A percentile compares a stretch with the other conserved stretches of the same genome.
Conservation (phyloP, 164 flowering plant species). For the Magnolia sinica region DNA sequence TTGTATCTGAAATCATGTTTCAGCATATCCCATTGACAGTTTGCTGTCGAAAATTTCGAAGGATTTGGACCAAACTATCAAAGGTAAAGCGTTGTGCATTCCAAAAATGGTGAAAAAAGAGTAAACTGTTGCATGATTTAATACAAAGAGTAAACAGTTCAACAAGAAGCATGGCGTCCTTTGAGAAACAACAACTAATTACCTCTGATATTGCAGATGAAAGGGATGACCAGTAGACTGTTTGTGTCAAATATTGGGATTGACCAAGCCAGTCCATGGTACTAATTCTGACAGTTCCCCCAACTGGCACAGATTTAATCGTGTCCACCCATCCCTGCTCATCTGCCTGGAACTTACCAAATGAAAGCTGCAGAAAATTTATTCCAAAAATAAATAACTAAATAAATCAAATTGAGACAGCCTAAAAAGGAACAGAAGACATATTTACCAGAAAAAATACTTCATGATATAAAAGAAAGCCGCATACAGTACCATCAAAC, state of each 20-base stretch:
- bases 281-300: slow-evolving; percentile 66
- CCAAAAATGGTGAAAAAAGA: too few relatives aligned
- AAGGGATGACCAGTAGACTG: slow-evolving; percentile 80
- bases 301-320: slow-evolving; percentile 64
- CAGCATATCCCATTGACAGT: too few relatives aligned
- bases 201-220: slow-evolving; percentile 92
- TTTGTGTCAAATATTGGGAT: slow-evolving; percentile 52
- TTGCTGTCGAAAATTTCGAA: too few relatives aligned
- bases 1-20: too few relatives aligned
- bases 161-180: background rate
- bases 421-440: too few relatives aligned
- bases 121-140: background rate
- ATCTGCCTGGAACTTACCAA: slow-evolving; percentile 74
- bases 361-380: slow-evolving; percentile 58
- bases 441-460: background rate
- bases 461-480: background rate
- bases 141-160: background rate
- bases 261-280: slow-evolving; percentile 99
- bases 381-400: background rate
- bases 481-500: too few relatives aligned
- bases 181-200: background rate
- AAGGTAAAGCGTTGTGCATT: too few relatives aligned
- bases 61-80: too few relatives aligned
- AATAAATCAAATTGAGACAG: background rate
- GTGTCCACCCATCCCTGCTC: slow-evolving; percentile 95